These are phyloP conservation scores for Flammula alnicola DNA, from an alignment of 1,284 basidiomycete genomes.

Conservation along the genomic window DNA sequence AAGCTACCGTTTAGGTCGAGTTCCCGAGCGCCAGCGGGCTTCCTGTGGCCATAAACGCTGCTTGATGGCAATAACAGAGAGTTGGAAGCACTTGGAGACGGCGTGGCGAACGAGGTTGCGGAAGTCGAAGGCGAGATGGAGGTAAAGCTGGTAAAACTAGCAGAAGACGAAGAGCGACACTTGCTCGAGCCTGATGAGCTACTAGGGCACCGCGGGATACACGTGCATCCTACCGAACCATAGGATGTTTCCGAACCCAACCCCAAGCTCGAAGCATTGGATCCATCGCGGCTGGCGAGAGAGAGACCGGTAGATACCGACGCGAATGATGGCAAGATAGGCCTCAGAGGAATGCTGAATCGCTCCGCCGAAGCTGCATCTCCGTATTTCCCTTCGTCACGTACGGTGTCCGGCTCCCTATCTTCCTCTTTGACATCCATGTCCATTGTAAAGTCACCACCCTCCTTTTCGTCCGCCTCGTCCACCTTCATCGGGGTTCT, in stretches of 20 bases:
- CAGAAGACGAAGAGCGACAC: neutral
- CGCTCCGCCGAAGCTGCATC: neutral
- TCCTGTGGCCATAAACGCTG: no score
- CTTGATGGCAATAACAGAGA: neutral
- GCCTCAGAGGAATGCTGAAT: slow-evolving; percentile 1
- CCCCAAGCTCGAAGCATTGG: neutral
- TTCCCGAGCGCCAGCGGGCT: no score
- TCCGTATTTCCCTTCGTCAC: neutral
- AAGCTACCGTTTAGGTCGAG: no score
- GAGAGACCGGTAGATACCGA: neutral
- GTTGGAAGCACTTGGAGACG: no score
- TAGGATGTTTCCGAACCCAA: no score
- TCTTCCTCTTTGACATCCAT: slow-evolving; percentile 20
- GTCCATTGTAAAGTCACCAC: slow-evolving; percentile 5
- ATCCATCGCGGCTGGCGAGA: neutral
- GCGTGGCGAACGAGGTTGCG: neutral
- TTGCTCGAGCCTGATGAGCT: neutral
- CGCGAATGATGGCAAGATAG: neutral
- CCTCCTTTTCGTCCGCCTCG: slow-evolving; percentile 11
- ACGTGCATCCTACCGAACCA: neutral
- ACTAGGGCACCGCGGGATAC: neutral
- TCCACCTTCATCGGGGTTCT: slow-evolving; percentile 22
- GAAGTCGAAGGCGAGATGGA: slow-evolving; percentile 1
- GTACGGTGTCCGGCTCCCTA: neutral
- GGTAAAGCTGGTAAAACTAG: neutral